These are phyloP conservation scores for Gnomoniopsis smithogilvyi DNA, from an alignment of 2,329 filamentous ascomycete genomes.

Conservation along the genomic window DNA sequence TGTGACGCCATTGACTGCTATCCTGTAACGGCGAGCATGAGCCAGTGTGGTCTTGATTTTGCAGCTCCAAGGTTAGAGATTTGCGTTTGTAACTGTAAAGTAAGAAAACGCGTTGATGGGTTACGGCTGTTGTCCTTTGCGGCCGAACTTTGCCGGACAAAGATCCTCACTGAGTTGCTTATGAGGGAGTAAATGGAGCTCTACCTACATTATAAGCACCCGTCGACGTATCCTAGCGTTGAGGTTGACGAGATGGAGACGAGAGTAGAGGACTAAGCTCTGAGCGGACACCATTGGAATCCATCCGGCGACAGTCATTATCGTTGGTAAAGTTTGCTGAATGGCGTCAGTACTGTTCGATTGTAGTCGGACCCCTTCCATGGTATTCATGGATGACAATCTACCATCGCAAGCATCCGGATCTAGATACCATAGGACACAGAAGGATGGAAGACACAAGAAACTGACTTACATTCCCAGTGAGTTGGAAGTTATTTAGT, in stretches of 20 bases:
- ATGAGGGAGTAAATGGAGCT: not conserved
- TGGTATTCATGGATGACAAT: too few species aligned
- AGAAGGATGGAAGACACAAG: not conserved
- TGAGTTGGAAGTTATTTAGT: conserved; percentile 32
- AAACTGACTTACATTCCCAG: conserved; percentile 10
- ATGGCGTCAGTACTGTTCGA: not conserved
- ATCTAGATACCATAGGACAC: too few species aligned
- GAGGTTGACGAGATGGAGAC: conserved; percentile 56
- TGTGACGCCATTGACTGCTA: conserved; percentile 50
- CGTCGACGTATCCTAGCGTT: conserved; percentile 44
- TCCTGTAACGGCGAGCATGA: conserved; percentile 25
- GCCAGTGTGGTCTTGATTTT: not conserved
- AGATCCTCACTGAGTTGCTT: too few species aligned
- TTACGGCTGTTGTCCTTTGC: too few species aligned
- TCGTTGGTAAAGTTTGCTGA: conserved; percentile 28
- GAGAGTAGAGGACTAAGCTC: conserved; percentile 59
- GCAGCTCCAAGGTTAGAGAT: too few species aligned
- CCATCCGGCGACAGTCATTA: conserved; percentile 48
- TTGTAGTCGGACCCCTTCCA: not conserved
- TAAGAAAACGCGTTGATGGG: too few species aligned
- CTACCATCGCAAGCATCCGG: too few species aligned
- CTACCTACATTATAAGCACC: conserved; percentile 44
- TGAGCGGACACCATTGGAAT: conserved; percentile 60
- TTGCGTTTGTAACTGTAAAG: too few species aligned
- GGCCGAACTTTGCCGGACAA: too few species aligned